phyloP scores from a whole-genome alignment of 1,284 basidiomycete genomes.

The Fomitopsis schrenkii region DNA sequence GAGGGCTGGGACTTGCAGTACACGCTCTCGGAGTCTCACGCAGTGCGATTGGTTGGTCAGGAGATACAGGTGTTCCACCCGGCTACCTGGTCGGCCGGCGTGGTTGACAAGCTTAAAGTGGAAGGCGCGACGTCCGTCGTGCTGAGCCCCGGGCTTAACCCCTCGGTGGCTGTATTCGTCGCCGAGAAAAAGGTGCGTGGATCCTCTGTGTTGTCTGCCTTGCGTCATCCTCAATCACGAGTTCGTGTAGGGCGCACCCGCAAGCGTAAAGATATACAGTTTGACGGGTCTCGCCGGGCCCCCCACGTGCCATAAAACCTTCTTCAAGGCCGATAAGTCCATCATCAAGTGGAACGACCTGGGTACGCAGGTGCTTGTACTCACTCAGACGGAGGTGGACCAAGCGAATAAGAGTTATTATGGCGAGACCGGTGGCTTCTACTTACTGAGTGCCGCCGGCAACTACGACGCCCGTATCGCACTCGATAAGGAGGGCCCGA shows the following conservation, averaged over 20 bases:
- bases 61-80: slow-evolving; percentile 91
- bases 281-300: slow-evolving; percentile 58
- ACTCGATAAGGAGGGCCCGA: slow-evolving; percentile 95
- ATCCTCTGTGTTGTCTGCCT: background rate
- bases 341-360: slow-evolving; percentile 96
- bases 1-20: slow-evolving; percentile 90
- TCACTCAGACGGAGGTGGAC: slow-evolving; percentile 96
- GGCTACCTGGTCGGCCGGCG: slow-evolving; percentile 72
- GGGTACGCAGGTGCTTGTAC: slow-evolving; percentile 82
- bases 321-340: slow-evolving; percentile 95
- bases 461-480: slow-evolving; percentile 92
- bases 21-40: slow-evolving; percentile 88
- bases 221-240: background rate
- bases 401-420: slow-evolving; percentile 98
- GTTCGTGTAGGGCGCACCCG: slow-evolving; percentile 76
- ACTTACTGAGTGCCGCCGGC: slow-evolving; percentile 91
- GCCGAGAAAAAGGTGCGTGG: slow-evolving; percentile 83
- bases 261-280: slow-evolving; percentile 82
- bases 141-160: slow-evolving; percentile 81
- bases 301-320: slow-evolving; percentile 81
- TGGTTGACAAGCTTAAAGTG: slow-evolving; percentile 78
- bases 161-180: slow-evolving; percentile 85
- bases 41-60: slow-evolving; percentile 75
- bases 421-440: slow-evolving; percentile 91
- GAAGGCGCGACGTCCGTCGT: slow-evolving; percentile 77